phyloP scores from a whole-genome alignment of 352 stramenopile genomes.

The Pythium periplocum region DNA sequence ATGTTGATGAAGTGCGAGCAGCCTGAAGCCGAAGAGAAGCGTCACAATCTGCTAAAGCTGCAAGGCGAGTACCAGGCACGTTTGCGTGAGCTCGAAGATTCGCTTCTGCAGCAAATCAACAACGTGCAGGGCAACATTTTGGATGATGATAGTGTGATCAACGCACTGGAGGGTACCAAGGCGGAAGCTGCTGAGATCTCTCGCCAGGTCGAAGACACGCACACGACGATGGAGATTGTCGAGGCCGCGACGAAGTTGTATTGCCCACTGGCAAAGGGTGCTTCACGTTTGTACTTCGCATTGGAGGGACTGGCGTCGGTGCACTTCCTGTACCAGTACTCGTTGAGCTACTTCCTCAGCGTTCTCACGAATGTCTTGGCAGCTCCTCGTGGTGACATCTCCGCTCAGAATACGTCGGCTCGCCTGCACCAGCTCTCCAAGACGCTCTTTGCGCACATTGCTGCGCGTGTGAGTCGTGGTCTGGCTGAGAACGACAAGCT shows the following conservation, averaged over 20 bases:
- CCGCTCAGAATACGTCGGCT: constrained; percentile 15
- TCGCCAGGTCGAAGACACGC: constrained; percentile 82
- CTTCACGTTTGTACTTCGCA: constrained; percentile 89
- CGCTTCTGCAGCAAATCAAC: constrained; percentile 98
- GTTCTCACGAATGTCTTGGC: constrained; percentile 92
- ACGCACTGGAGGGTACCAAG: constrained; percentile 98
- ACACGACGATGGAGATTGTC: constrained; percentile 77
- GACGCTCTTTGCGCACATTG: constrained; percentile 90
- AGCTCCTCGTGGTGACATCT: constrained; percentile 14
- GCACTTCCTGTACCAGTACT: constrained; percentile 99
- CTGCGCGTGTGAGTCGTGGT: constrained; percentile 90
- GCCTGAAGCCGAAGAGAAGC: constrained; percentile 96
- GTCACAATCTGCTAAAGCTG: constrained; percentile 94
- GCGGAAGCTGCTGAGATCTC: constrained; percentile 96
- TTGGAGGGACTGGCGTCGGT: constrained; percentile 93
- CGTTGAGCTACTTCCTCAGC: constrained; percentile 96
- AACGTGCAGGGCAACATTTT: constrained; percentile 98
- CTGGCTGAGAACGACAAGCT: constrained; percentile 97
- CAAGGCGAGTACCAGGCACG: constrained; percentile 97
- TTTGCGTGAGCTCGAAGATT: constrained; percentile 97
- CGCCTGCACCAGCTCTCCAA: constrained; percentile 68
- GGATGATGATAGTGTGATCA: constrained; percentile 98
- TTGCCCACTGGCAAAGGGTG: constrained; percentile 89
- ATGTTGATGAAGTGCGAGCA: constrained; percentile 96
- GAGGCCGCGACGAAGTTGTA: constrained; percentile 93